Conservation (phyloP, 2,329 filamentous ascomycete genomes). For the Arthrobotrys entomopaga region DNA sequence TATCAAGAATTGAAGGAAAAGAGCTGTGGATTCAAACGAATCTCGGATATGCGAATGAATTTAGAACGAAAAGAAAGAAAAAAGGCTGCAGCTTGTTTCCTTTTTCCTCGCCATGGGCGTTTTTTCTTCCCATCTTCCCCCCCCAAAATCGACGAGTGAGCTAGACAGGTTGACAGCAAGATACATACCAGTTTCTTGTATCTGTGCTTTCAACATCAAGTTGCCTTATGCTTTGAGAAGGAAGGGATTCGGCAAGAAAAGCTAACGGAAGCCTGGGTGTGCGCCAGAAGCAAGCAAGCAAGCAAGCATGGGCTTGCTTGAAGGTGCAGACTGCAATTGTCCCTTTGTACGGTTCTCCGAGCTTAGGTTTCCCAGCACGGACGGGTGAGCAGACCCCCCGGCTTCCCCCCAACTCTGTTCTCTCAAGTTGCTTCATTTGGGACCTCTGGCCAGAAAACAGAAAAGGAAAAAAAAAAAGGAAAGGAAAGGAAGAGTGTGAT, state of each 20-base stretch:
- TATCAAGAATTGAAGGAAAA: constrained; percentile 19
- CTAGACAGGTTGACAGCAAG: constrained; percentile 21
- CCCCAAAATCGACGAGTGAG: constrained; percentile 10
- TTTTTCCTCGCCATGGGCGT: constrained; percentile 37
- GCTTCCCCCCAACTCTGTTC: constrained; percentile 39
- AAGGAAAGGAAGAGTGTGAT: constrained; percentile 26
- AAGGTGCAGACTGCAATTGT: not conserved
- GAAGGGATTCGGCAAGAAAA: not conserved
- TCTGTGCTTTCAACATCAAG: constrained; percentile 36
- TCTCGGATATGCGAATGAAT: constrained; percentile 43
- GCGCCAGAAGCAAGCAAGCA: constrained; percentile 36
- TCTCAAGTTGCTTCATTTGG: constrained; percentile 48
- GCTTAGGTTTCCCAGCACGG: constrained; percentile 50
- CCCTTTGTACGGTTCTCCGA: not conserved
- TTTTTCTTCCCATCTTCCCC: constrained; percentile 17
- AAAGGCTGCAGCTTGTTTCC: constrained; percentile 35
- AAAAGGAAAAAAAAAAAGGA: not conserved
- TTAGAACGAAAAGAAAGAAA: constrained; percentile 21
- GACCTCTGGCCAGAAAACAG: constrained; percentile 8
- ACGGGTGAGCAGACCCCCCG: constrained; percentile 41
- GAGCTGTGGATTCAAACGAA: constrained; percentile 20
- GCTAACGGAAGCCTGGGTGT: constrained; percentile 12
- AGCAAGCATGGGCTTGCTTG: constrained; percentile 33
- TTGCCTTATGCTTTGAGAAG: too few species aligned
- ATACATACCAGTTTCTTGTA: constrained; percentile 43